Base-by-base conservation (phyloP, 305 asterid species). In the Nicotiana rustica region DNA sequence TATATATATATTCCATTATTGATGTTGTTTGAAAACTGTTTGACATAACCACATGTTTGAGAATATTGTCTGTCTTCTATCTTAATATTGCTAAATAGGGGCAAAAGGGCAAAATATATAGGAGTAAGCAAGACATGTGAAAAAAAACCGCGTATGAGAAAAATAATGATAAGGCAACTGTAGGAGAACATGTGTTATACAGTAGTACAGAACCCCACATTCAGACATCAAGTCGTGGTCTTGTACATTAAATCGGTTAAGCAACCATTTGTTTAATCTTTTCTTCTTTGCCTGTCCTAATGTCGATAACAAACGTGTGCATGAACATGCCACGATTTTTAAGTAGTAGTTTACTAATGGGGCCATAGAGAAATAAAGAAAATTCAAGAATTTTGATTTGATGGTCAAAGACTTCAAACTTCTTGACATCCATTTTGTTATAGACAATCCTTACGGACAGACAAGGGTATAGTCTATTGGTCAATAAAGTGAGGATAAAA, bases 291-390 rank as follows among this genome's bases (percentile, higher is more conserved):
- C 66, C 77, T 66, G 77, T 52, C 67, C 83, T 47, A 57, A 12
- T 80, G 52, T 64, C 36, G 56, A 52, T 49, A 80, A 80, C 83
- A 80, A 65, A 55, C 83, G 83, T 80, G 83, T 80, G 83, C 83
- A 80, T 80, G 78, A 80, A 80, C 83, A 80, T 80, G 83, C 78
- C 67, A 80, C 52, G 38, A 55, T 15, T 55, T 29, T 75, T 52
- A 29, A 52, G 2, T 9, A 18, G 80, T 52, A 47, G 64, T 75
- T 75, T 25, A 52, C 79, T 75, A 52, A 75, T 49, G 65, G 79
- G 65, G 29, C 79, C 79, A 75, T 52, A 71, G 65, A 52, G 79
- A 5, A 33, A 55, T 15, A 52, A 76, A 29, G 17, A 76, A 76
- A 76, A 55, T 15, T 75, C 65, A 52, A 75, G 21, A 55, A 52